These are phyloP conservation scores for Termitomyces bulborhizus DNA, from an alignment of 768 basidiomycete species.

Conservation along the genomic window DNA sequence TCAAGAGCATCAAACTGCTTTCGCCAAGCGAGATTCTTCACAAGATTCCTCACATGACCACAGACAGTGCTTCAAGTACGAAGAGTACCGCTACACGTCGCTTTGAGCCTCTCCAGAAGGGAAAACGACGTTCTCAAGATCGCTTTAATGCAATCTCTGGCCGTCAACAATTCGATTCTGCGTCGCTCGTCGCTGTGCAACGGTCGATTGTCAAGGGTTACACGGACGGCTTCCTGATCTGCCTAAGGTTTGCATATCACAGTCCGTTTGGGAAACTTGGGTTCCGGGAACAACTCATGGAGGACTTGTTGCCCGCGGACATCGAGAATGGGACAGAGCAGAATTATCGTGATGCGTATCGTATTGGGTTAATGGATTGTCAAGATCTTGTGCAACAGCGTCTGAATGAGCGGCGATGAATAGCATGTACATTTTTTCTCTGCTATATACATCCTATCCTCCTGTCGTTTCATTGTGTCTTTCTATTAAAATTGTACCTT, in stretches of 20 bases:
- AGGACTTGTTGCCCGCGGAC: slow-evolving; percentile 34
- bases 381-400: slow-evolving; percentile 1
- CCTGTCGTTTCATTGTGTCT: neutral
- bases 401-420: neutral
- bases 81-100: neutral
- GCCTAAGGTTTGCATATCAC: slow-evolving; percentile 45
- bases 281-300: slow-evolving; percentile 56
- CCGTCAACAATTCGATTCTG: slow-evolving; percentile 9
- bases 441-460: neutral
- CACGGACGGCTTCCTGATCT: slow-evolving; percentile 51
- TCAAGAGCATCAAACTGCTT: slow-evolving; percentile 9
- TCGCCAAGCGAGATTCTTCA: slow-evolving; percentile 10
- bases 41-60: neutral
- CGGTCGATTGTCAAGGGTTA: slow-evolving; percentile 38
- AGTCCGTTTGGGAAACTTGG: slow-evolving; percentile 44
- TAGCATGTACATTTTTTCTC: neutral
- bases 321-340: slow-evolving; percentile 33
- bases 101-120: neutral
- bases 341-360: slow-evolving; percentile 40
- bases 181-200: slow-evolving; percentile 14
- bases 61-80: neutral
- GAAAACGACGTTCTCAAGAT: slow-evolving; percentile 5
- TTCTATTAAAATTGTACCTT: neutral
- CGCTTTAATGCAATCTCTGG: slow-evolving; percentile 22
- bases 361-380: slow-evolving; percentile 32